Evolutionary conservation across 2,329 filamentous ascomycete species (phyloP).

Genomic region (Aspergillus bombycis): DNA sequence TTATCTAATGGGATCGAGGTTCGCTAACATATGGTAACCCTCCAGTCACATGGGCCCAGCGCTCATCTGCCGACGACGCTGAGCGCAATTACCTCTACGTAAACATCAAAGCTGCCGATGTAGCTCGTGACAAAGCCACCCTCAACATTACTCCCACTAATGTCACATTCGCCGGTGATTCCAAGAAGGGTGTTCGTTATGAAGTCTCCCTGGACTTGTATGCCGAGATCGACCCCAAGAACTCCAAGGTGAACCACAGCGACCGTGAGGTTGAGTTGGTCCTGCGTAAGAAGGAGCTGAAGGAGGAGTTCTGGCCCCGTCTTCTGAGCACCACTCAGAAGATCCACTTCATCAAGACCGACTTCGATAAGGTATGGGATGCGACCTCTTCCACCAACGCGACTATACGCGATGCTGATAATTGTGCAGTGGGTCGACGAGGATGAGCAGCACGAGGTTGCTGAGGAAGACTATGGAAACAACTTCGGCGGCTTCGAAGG

Average conservation of each 20-base stretch:
- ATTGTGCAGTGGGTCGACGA: constrained; percentile 82
- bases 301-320: constrained; percentile 93
- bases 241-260: constrained; percentile 86
- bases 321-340: constrained; percentile 89
- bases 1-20: constrained; percentile 2
- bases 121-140: constrained; percentile 73
- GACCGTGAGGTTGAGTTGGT: constrained; percentile 86
- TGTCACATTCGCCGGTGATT: constrained; percentile 81
- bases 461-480: constrained; percentile 71
- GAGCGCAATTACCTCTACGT: constrained; percentile 95
- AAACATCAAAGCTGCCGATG: constrained; percentile 86
- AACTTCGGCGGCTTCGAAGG: constrained; percentile 55
- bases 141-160: constrained; percentile 78
- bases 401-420: constrained; percentile 17
- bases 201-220: constrained; percentile 85
- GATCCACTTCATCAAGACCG: constrained; percentile 94
- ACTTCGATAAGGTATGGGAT: constrained; percentile 84
- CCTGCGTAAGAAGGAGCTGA: constrained; percentile 94
- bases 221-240: constrained; percentile 82
- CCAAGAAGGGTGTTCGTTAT: constrained; percentile 85
- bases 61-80: constrained; percentile 77
- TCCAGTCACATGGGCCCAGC: constrained; percentile 95
- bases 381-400: not conserved
- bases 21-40: constrained; percentile 11
- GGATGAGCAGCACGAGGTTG: constrained; percentile 92